Conservation (phyloP, 352 stramenopile species). For the Hyaloperonospora brassicae region DNA sequence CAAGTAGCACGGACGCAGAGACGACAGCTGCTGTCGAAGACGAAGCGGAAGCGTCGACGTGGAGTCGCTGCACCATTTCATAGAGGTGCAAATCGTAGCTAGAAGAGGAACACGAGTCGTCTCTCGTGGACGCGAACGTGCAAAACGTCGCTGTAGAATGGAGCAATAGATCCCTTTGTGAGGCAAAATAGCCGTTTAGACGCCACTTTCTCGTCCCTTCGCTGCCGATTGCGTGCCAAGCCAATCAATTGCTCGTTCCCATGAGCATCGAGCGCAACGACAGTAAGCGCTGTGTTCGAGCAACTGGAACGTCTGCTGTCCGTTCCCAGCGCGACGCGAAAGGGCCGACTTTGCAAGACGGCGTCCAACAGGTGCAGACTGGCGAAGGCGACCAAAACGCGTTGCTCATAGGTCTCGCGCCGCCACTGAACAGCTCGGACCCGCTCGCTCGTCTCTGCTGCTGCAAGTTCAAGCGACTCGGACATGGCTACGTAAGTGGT, state of each 20-base stretch:
- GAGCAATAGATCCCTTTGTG: conserved; percentile 25
- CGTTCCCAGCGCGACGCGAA: conserved; percentile 17
- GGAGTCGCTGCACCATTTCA: conserved; percentile 55
- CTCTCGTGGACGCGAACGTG: conserved; percentile 5
- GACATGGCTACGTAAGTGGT: conserved; percentile 32
- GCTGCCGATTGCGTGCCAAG: too few relatives aligned
- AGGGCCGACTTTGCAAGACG: conserved; percentile 15
- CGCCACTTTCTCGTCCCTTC: too few relatives aligned
- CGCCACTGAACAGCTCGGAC: conserved; percentile 33
- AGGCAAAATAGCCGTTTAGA: conserved; percentile 11
- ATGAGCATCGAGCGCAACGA: too few relatives aligned
- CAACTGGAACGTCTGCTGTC: conserved; percentile 1
- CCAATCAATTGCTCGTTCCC: too few relatives aligned
- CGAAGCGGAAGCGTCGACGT: conserved; percentile 25
- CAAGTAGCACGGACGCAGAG: conserved; percentile 7
- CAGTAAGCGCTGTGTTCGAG: too few relatives aligned
- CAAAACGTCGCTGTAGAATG: conserved; percentile 3
- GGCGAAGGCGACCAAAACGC: conserved; percentile 23
- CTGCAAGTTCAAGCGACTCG: conserved; percentile 47
- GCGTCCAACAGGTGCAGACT: conserved; percentile 15
- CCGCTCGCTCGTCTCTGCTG: conserved; percentile 50
- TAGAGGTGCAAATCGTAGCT: conserved; percentile 28
- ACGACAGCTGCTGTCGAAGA: conserved; percentile 8
- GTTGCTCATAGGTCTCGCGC: conserved; percentile 14
- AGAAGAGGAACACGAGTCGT: conserved; percentile 11